A percentile compares a stretch with the other conserved stretches of the same genome.
These are phyloP conservation scores for Fusarium coffeatum DNA, from an alignment of 2,329 filamentous ascomycete species.

Conservation along the genomic window DNA sequence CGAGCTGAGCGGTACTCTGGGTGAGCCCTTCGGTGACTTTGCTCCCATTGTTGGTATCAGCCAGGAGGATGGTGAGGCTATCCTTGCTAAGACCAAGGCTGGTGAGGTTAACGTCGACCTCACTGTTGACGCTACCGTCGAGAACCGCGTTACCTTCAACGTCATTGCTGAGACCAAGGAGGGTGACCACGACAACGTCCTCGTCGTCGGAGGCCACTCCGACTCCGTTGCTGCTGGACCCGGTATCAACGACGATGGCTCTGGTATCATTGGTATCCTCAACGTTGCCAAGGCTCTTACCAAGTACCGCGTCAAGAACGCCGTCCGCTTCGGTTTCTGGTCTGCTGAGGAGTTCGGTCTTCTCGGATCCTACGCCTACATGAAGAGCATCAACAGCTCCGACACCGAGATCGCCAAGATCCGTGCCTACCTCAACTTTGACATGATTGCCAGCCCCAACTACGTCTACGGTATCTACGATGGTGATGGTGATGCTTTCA, in stretches of 20 bases:
- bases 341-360: conserved; percentile 64
- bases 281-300: conserved; percentile 58
- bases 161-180: conserved; percentile 62
- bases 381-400: conserved; percentile 54
- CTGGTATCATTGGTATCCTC: conserved; percentile 62
- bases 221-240: conserved; percentile 62
- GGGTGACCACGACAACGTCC: conserved; percentile 61
- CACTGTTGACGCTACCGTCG: conserved; percentile 61
- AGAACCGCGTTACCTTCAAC: conserved; percentile 61
- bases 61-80: conserved; percentile 56
- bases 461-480: conserved; percentile 67
- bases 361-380: conserved; percentile 63
- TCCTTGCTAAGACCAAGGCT: conserved; percentile 48
- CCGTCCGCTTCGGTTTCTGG: conserved; percentile 64
- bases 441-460: conserved; percentile 66
- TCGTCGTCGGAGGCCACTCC: conserved; percentile 61
- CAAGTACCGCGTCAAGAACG: conserved; percentile 60
- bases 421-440: conserved; percentile 67
- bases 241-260: conserved; percentile 73
- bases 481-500: conserved; percentile 70
- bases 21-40: conserved; percentile 58
- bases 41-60: conserved; percentile 65
- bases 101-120: conserved; percentile 51
- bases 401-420: conserved; percentile 62
- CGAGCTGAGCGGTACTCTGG: conserved; percentile 64